Evolutionary conservation across 164 flowering plant species (phyloP).

Genomic region (Houttuynia cordata): DNA sequence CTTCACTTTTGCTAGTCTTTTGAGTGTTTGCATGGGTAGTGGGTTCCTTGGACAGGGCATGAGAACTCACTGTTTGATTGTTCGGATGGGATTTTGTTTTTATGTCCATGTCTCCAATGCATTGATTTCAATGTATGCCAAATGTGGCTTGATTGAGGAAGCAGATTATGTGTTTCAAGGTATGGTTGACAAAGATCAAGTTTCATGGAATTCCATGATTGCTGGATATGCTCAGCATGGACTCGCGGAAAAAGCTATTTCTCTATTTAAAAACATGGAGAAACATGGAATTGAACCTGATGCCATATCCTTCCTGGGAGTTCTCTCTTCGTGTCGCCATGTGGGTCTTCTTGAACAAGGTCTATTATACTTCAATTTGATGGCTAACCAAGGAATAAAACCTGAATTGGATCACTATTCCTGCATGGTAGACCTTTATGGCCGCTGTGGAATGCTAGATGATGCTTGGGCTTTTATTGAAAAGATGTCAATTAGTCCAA

Average conservation of each 20-base stretch:
- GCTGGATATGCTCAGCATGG: slow-evolving; percentile 54
- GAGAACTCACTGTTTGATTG: slow-evolving; percentile 39
- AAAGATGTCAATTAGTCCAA: slow-evolving; percentile 46
- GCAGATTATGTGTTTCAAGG: slow-evolving; percentile 28
- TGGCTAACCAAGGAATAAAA: slow-evolving; percentile 35
- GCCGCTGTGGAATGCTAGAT: slow-evolving; percentile 45
- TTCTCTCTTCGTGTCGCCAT: slow-evolving; percentile 64
- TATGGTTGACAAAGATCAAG: slow-evolving; percentile 29
- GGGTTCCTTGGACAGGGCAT: slow-evolving; percentile 54
- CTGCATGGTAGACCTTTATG: slow-evolving; percentile 57
- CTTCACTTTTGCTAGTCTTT: slow-evolving; percentile 34
- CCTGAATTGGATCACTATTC: slow-evolving; percentile 56
- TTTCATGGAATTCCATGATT: slow-evolving; percentile 74
- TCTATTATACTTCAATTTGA: slow-evolving; percentile 30
- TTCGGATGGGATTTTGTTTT: slow-evolving; percentile 41
- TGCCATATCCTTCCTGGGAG: slow-evolving; percentile 45
- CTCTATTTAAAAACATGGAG: slow-evolving; percentile 36
- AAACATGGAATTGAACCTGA: slow-evolving; percentile 29
- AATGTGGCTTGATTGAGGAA: slow-evolving; percentile 46
- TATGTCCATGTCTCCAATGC: slow-evolving; percentile 39
- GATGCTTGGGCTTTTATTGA: slow-evolving; percentile 37
- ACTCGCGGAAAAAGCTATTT: slow-evolving; percentile 31
- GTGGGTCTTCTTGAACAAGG: slow-evolving; percentile 49
- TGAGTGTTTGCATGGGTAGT: slow-evolving; percentile 42
- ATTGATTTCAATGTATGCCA: slow-evolving; percentile 56